Evolutionary conservation across 345 rosid genomes (phyloP), one percentile per base, ranked within the genome.

Genomic region (Euclidium syriacum): DNA sequence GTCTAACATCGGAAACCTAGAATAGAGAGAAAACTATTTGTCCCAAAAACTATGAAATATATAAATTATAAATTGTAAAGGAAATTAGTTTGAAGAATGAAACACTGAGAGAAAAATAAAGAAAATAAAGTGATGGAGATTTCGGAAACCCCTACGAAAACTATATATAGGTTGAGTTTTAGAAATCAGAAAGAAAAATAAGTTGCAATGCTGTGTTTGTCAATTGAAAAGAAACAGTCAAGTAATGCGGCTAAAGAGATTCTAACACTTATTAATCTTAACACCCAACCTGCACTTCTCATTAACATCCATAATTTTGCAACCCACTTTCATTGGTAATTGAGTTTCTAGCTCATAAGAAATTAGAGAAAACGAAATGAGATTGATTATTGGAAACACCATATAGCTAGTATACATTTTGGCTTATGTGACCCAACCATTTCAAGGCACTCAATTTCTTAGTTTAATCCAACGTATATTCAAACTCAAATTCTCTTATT

Each of bases 231-330:
- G 59, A 25, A 63, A 73, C 64, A 71, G 85, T 85, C 86, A 85
- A 85, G 43, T 58, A 78, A 63, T 73, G 83, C 85, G 88, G 85
- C 71, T 64, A 63, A 64, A 53, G 68, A 52, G 49, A 19, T 75
- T 76, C 71, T 44, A 69, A 72, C 65, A 70, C 77, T 83, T 32
- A 73, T 78, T 73, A 68, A 76, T 61, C 75, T n/a, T 47, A 38
- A 47, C 75, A 56, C 48, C 23, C 10, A 55, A 64, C 68, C 27
- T 52, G 64, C 77, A 80, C 4, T 29, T 58, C 26, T 51, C 73
- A 40, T 32, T 41, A 51, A 10, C 26, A 41, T 51, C 73, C 61
- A 68, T 42, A 4, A 68, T 68, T 19, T 34, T 60, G 67, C 32
- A 60, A 17, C 33, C 73, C 54, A 51, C 67, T 50, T 40, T 49